Evolutionary conservation across 1,139 yeast species (phyloP).

Genomic region (Eremothecium coryli): DNA sequence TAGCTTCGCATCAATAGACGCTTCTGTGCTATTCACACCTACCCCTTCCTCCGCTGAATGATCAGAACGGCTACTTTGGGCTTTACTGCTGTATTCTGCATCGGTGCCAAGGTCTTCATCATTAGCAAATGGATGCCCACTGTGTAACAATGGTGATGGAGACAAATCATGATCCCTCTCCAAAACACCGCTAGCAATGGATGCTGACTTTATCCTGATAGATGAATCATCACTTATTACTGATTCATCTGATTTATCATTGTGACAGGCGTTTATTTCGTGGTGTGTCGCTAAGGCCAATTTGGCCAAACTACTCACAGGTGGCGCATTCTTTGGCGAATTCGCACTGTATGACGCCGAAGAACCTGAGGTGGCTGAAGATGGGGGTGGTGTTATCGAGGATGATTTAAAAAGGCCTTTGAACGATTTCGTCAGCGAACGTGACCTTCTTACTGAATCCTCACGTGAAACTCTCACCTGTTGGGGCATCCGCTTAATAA

Average conservation of each 20-base stretch:
- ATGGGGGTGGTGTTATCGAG: conserved; percentile 7
- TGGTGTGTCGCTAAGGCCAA: conserved; percentile 8
- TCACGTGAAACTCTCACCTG: conserved; percentile 7
- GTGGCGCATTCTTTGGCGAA: conserved; percentile 7
- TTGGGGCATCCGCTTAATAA: conserved; percentile 2
- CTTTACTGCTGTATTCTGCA: not conserved
- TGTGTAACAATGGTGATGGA: not conserved
- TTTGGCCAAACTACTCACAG: conserved; percentile 8
- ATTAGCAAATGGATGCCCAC: not conserved
- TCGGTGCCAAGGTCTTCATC: not conserved
- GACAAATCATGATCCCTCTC: not conserved
- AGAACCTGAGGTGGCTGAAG: conserved; percentile 5
- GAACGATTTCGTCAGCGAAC: conserved; percentile 26
- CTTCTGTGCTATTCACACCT: not conserved
- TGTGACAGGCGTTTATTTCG: not conserved
- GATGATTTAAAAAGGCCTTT: conserved; percentile 23
- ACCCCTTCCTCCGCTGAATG: not conserved
- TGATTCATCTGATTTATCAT: conserved; percentile 9
- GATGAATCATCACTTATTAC: conserved; percentile 8
- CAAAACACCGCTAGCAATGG: not conserved
- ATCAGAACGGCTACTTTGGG: not conserved
- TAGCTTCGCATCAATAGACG: conserved; percentile 4
- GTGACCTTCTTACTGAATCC: conserved; percentile 10
- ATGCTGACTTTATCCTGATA: not conserved
- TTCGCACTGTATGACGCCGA: conserved; percentile 3